Evolutionary conservation across 208 protist genomes (phyloP).

Genomic region (Leptomonas pyrrhocoris): DNA sequence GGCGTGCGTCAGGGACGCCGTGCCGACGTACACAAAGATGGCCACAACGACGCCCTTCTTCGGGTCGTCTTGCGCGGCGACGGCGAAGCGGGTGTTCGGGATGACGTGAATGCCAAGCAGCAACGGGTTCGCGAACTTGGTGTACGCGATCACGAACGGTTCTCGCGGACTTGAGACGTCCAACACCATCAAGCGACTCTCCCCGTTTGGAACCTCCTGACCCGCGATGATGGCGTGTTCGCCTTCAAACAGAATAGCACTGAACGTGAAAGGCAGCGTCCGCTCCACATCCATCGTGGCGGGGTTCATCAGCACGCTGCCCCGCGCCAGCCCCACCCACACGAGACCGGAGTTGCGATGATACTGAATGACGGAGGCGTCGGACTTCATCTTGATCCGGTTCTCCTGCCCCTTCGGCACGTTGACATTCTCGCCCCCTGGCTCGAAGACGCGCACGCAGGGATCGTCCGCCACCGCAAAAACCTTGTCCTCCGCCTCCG

Average conservation of each 20-base stretch:
- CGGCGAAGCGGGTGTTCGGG: constrained; percentile 55
- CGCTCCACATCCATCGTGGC: constrained; percentile 46
- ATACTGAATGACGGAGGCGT: constrained; percentile 76
- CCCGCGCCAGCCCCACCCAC: constrained; percentile 64
- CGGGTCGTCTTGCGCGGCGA: constrained; percentile 57
- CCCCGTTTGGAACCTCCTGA: constrained; percentile 37
- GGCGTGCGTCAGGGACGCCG: constrained; percentile 30
- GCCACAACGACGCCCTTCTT: constrained; percentile 52
- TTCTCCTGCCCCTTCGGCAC: constrained; percentile 55
- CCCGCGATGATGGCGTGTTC: constrained; percentile 76
- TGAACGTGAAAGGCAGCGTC: constrained; percentile 55
- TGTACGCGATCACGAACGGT: constrained; percentile 67
- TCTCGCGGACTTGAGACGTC: constrained; percentile 60
- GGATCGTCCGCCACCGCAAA: constrained; percentile 83
- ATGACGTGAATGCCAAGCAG: constrained; percentile 71
- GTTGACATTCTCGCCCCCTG: constrained; percentile 68
- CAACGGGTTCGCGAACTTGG: constrained; percentile 35
- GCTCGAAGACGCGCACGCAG: constrained; percentile 84
- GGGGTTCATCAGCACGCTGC: constrained; percentile 70
- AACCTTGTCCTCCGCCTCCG: constrained; percentile 55
- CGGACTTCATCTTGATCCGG: constrained; percentile 63
- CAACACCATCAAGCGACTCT: constrained; percentile 64
- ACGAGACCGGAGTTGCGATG: constrained; percentile 58
- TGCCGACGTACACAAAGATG: constrained; percentile 80
- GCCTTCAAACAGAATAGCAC: constrained; percentile 67